Percentiles rank a stretch among this genome's conserved stretches.
Evolutionary conservation across 2,329 filamentous ascomycete genomes (phyloP).

Genomic region (Rugonectria rugulosa): DNA sequence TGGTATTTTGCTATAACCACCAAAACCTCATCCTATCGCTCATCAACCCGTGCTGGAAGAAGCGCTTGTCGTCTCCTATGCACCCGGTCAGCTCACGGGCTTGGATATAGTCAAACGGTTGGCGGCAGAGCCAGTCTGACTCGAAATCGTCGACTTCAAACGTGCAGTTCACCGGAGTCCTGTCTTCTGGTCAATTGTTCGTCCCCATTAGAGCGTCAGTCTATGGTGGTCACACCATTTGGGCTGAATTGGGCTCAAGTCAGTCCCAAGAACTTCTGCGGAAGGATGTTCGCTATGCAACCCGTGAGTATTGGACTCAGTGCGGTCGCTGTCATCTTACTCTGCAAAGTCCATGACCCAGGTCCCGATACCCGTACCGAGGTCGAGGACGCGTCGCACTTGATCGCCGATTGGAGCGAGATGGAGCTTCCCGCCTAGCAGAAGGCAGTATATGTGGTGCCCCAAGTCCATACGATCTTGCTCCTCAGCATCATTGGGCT

Average conservation of each 20-base stretch:
- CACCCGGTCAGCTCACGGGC: conserved; percentile 12
- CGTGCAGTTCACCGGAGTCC: conserved; percentile 13
- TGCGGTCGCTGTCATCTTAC: neutral
- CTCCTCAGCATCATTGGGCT: conserved; percentile 21
- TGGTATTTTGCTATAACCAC: no score
- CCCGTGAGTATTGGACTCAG: neutral
- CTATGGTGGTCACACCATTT: conserved; percentile 6
- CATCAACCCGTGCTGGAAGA: no score
- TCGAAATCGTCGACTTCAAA: conserved; percentile 18
- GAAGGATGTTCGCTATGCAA: conserved; percentile 8
- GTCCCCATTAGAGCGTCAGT: neutral
- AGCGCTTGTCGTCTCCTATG: no score
- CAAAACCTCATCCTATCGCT: no score
- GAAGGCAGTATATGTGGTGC: conserved; percentile 13
- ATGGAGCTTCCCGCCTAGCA: conserved; percentile 4
- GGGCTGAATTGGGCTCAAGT: conserved; percentile 20
- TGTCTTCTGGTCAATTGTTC: neutral
- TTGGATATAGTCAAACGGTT: conserved; percentile 9
- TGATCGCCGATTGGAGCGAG: conserved; percentile 4
- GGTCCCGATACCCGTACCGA: conserved; percentile 16
- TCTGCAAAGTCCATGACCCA: conserved; percentile 22
- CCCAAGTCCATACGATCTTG: conserved; percentile 18
- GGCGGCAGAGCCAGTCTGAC: neutral
- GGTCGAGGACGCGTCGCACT: conserved; percentile 14
- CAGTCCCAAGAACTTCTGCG: conserved; percentile 10